Conservation (phyloP, 257 asterid genomes). For the Prunella vulgaris region DNA sequence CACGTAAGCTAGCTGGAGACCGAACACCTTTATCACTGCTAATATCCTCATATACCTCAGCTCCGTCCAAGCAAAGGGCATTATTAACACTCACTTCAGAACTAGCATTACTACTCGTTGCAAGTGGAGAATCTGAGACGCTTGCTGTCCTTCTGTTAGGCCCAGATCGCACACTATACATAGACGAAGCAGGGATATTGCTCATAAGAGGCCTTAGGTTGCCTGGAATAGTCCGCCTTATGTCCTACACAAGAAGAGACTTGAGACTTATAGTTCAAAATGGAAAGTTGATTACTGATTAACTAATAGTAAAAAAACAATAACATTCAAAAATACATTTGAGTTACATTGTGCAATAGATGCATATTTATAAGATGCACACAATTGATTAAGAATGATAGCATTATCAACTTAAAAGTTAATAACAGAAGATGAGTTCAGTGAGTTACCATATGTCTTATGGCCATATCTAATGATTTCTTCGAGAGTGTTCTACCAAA, state of each 20-base stretch:
- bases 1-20: conserved; percentile 62
- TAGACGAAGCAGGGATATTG: conserved; percentile 85
- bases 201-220: conserved; percentile 80
- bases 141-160: conserved; percentile 56
- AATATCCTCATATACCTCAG: conserved; percentile 60
- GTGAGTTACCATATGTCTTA: conserved; percentile 85
- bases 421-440: conserved; percentile 5
- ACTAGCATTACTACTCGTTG: conserved; percentile 94
- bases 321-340: no score
- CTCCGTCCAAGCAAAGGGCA: conserved; percentile 51
- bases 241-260: conserved; percentile 51
- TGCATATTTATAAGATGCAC: background rate
- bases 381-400: background rate
- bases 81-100: conserved; percentile 84
- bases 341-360: no score
- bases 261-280: background rate
- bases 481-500: conserved; percentile 94
- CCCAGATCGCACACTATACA: conserved; percentile 96
- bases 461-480: conserved; percentile 98
- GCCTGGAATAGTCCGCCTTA: conserved; percentile 77
- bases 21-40: conserved; percentile 62
- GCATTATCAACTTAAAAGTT: background rate
- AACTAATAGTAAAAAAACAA: no score
- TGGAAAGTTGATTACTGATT: background rate
- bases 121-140: conserved; percentile 86